Evolutionary conservation across 148 eudicot genomes (phyloP).

Genomic region (Camellia granthamiana): DNA sequence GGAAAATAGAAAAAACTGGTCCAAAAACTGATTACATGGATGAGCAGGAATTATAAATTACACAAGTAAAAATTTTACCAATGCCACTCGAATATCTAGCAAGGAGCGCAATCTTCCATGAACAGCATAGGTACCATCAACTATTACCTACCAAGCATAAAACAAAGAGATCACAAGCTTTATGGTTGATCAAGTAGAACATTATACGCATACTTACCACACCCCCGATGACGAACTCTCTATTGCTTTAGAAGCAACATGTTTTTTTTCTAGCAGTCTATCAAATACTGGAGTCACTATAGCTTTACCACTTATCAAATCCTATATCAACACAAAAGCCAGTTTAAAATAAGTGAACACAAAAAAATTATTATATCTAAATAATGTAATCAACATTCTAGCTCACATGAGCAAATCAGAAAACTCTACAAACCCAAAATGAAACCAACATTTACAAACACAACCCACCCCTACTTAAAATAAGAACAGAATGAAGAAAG

Average conservation of each 20-base stretch:
- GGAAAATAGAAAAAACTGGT: background rate
- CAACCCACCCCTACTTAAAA: background rate
- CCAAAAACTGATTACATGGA: background rate
- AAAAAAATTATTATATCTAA: background rate
- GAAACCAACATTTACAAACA: background rate
- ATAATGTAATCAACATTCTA: background rate
- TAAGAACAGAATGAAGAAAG: constrained; percentile 1
- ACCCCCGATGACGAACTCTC: constrained; percentile 76
- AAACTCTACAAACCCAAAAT: constrained; percentile 3
- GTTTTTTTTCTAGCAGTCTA: constrained; percentile 71
- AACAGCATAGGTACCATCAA: constrained; percentile 96
- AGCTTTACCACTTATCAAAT: constrained; percentile 81
- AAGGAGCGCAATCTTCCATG: constrained; percentile 92
- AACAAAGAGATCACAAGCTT: background rate
- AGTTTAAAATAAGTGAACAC: constrained; percentile 6
- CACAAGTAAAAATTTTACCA: constrained; percentile 50
- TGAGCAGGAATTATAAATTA: background rate
- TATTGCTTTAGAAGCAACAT: constrained; percentile 60
- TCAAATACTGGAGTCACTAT: constrained; percentile 70
- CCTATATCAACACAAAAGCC: constrained; percentile 47
- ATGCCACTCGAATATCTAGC: constrained; percentile 98
- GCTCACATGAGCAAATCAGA: background rate
- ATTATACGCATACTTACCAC: constrained; percentile 51
- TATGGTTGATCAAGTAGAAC: background rate
- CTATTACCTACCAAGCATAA: constrained; percentile 65